Evolutionary conservation across 2,329 filamentous ascomycete genomes (phyloP), one percentile per base, ranked within the genome.

Genomic region (Colletotrichum euphorbiae): DNA sequence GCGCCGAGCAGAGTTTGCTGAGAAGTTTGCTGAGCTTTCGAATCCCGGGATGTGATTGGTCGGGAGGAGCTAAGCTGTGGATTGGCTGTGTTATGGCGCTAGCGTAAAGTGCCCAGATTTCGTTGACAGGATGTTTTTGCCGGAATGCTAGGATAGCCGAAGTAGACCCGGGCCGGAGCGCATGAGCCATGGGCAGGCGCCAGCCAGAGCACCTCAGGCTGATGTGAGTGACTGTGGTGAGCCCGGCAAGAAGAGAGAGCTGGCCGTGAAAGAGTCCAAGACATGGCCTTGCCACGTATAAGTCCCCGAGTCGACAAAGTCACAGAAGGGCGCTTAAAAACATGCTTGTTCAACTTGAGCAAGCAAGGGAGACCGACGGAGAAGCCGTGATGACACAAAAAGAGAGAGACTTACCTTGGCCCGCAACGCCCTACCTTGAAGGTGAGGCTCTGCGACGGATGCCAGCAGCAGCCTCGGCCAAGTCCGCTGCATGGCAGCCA

Each of bases 61-160:
- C 55, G 33, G 12, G 33, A 15, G 48, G 36, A 61, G 62, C 62
- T 67, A n/a, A 58, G 46, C 38, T 62, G 63, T 68, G 65, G 65
- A 62, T 64, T 28, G 55, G 65, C 42, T 65, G 38, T 71, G 69
- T 71, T 71, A 64, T 70, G 45, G 59, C 68, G 63, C 62, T 71
- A 71, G 67, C 69, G 62, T 12, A 36, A 19, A 50, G 42, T 61
- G 42, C 54, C 50, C 67, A 62, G 56, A 52, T 48, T 52, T 67
- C 42, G 19, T 61, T 61, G 58, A 65, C 63, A 48, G 17, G 28
- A 42, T 70, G 67, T 68, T 70, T 67, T 67, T 51, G 67, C 40
- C 46, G 59, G 59, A 70, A 71, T 70, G 59, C 45, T 36, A 19
- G 6, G 28, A n/a, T 17, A 43, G 38, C 69, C 67, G 69, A 64